Evolutionary conservation across 768 basidiomycete species (phyloP), one percentile per base, ranked within the genome.

Genomic region (Termitomyces sp.): DNA sequence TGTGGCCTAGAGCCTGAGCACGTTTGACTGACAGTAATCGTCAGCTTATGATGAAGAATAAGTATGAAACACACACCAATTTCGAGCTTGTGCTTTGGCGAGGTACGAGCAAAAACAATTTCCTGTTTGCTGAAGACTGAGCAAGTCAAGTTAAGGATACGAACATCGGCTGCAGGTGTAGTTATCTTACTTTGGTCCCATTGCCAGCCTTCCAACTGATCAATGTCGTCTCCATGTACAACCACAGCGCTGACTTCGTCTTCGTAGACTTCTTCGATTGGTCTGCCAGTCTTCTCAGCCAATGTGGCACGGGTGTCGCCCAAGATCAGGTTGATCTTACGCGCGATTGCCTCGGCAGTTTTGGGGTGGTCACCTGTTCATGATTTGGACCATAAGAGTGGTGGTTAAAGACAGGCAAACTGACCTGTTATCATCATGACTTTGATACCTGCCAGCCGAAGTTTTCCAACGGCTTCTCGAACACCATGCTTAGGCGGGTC

Each of bases 371-470:
- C 84, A 55, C 83, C 82, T 80, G 41, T 3, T 55, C 34, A 42
- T 24, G 11, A 38, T 51, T 24, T 50, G 38, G 45, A 9, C n/a
- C 11, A 26, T 9, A 24, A 8, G 12, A 51, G 5, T 17, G 15
- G 35, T 21, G 12, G 45, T 19, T 24, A 35, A 48, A 28, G 57
- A 21, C 5, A 15, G 37, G 9, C 10, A 40, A 19, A 62, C 72
- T 50, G 28, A 80, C 83, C 84, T 22, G 84, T 87, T 5, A 87
- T 82, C 85, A 87, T 87, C 81, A 86, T 86, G 34, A 87, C 84
- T 66, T 85, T 86, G 65, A 87, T 87, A 1, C 85, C 85, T 3
- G 85, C 85, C 8, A 85, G 74, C 54, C 85, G 78, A 50, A 87
- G 78, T 24, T 83, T 85, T 5, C 84, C 84, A 60, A 87, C 85